These are phyloP conservation scores for Aureobasidium uvarum DNA, from an alignment of 2,329 filamentous ascomycete species.

Conservation along the genomic window DNA sequence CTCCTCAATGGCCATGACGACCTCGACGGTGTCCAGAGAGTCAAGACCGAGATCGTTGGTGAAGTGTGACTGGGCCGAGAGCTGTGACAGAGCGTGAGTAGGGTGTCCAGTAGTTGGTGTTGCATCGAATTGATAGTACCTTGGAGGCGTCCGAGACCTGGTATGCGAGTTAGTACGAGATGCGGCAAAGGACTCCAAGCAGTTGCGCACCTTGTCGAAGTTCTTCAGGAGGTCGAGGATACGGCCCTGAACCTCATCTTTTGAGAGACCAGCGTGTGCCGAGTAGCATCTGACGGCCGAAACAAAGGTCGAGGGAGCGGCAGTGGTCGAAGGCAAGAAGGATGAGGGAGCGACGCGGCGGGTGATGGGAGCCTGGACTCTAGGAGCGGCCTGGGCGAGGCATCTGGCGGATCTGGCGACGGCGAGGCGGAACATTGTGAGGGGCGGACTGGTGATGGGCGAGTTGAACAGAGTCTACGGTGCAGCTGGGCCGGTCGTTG, in stretches of 20 bases:
- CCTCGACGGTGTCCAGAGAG: slow-evolving; percentile 97
- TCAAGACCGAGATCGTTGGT: slow-evolving; percentile 93
- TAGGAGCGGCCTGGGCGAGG: slow-evolving; percentile 44
- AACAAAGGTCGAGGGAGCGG: slow-evolving; percentile 62
- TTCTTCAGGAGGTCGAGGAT: slow-evolving; percentile 91
- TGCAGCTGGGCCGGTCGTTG: background rate
- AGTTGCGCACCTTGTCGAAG: slow-evolving; percentile 80
- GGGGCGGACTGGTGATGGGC: slow-evolving; percentile 10
- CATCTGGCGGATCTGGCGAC: slow-evolving; percentile 72
- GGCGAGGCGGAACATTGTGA: slow-evolving; percentile 85
- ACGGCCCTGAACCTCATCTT: slow-evolving; percentile 83
- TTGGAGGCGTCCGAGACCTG: slow-evolving; percentile 63
- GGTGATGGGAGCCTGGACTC: slow-evolving; percentile 52
- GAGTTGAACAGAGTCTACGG: background rate
- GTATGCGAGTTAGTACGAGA: slow-evolving; percentile 30
- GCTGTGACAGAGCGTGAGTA: slow-evolving; percentile 56
- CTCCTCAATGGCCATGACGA: slow-evolving; percentile 99
- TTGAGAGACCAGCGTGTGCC: slow-evolving; percentile 71
- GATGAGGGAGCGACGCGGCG: slow-evolving; percentile 60
- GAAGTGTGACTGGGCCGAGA: slow-evolving; percentile 83
- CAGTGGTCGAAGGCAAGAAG: slow-evolving; percentile 61
- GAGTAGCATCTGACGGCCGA: slow-evolving; percentile 81
- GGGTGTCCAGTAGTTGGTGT: background rate
- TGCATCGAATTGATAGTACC: slow-evolving; percentile 44
- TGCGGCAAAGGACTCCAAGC: background rate